phyloP scores from a whole-genome alignment of 495 filamentous ascomycete genomes.

The Aspergillus taichungensis region DNA sequence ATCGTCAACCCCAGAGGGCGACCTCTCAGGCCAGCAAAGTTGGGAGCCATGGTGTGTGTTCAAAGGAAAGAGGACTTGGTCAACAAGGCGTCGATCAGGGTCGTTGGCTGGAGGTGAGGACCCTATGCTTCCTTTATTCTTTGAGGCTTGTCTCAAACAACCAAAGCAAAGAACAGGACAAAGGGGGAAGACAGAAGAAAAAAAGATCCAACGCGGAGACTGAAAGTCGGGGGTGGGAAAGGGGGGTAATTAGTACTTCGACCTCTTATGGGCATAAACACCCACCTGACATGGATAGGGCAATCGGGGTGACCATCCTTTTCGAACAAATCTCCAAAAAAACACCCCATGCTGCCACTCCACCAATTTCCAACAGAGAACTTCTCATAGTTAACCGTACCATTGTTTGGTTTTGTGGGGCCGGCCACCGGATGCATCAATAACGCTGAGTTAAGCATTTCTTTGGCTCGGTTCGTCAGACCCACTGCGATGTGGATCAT shows the following conservation, averaged over 20 bases:
- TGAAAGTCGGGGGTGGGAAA: constrained; percentile 4
- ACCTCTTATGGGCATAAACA: too few relatives aligned
- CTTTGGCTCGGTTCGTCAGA: constrained; percentile 2
- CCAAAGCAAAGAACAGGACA: not conserved
- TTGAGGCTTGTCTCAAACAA: not conserved
- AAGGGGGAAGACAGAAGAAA: constrained; percentile 7
- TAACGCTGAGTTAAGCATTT: constrained; percentile 27
- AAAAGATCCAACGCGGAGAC: constrained; percentile 8
- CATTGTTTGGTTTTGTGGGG: constrained; percentile 10
- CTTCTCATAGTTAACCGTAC: constrained; percentile 11
- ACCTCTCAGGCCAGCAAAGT: constrained; percentile 56
- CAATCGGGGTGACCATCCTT: too few relatives aligned
- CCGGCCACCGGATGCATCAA: constrained; percentile 22
- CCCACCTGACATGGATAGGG: too few relatives aligned
- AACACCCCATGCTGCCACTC: constrained; percentile 4
- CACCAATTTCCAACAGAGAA: constrained; percentile 3
- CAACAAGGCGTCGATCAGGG: too few relatives aligned
- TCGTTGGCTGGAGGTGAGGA: too few relatives aligned
- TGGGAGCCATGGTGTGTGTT: constrained; percentile 24
- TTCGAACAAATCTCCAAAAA: too few relatives aligned
- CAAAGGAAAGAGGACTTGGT: not conserved
- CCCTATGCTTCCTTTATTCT: too few relatives aligned
- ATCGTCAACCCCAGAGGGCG: constrained; percentile 53
- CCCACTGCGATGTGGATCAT: too few relatives aligned
- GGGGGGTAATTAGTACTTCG: constrained; percentile 18